Evolutionary conservation across 2,329 filamentous ascomycete genomes (phyloP), one percentile per base, ranked within the genome.

Genomic region (Nothomitra cinnamomea): DNA sequence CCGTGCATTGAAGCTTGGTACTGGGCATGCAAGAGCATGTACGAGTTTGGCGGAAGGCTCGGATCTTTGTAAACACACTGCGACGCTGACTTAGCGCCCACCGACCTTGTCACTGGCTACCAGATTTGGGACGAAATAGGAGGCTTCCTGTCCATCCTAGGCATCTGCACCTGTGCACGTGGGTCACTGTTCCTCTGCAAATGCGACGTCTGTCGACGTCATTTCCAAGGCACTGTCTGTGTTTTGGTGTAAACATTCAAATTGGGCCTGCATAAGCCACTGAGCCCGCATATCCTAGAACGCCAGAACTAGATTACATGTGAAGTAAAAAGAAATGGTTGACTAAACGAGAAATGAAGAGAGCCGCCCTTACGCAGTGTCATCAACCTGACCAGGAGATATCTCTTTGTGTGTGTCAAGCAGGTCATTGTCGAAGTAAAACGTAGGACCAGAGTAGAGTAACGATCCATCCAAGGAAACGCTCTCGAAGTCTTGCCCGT

Each of bases 321-420:
- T 32, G 28, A 32, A 32, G 3, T 41, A 13, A 41, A n/a, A n/a
- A 41, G 15, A 41, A 13, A 41, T 41, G 38, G 15, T 41, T 5
- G 38, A 41, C 5, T 41, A 13, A 41, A 41, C n/a, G n/a, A 41
- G 15, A 19, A 41, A 13, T 15, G 38, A 4, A 41, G n/a, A 17
- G 8, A 4, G 15, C 3, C 24, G 21, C 19, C 24, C 21, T 48
- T 28, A 48, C 43, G 25, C 28, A 22, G 42, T 12, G 12, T 45
- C 42, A 2, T 25, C 43, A 25, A 48, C 43, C 4, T 48, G 43
- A 28, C 43, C 8, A 2, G 43, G 43, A 48, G 43, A 48, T 17
- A 48, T 48, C 43, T 48, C 43, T 21, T 48, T 48, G 43, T 48
- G 43, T 22, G 43, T 48, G n/a, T 48, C 43, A 10, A 48, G 43